Percentiles rank a stretch among this genome's conserved stretches.
phyloP scores from a whole-genome alignment of 345 rosid genomes.

The Camelina sativa region DNA sequence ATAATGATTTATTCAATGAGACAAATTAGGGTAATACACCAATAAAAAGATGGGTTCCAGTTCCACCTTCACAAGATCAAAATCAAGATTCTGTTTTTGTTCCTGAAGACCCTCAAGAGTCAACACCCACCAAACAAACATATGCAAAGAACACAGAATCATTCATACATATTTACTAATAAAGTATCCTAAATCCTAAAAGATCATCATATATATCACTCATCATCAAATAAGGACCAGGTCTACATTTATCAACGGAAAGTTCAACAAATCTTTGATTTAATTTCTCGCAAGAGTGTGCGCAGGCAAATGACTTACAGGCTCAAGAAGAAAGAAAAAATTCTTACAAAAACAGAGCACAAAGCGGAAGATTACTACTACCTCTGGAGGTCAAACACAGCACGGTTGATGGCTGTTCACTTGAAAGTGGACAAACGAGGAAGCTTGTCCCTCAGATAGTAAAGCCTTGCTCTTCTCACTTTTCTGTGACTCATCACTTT shows the following conservation, averaged over 20 bases:
- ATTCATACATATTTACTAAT: too few species aligned
- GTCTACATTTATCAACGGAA: constrained; percentile 15
- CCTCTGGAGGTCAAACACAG: constrained; percentile 18
- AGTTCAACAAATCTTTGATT: constrained; percentile 30
- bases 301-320: constrained; percentile 26
- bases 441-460: constrained; percentile 88
- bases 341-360: constrained; percentile 30
- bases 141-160: too few species aligned
- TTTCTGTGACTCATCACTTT: constrained; percentile 72
- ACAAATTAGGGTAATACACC: background rate
- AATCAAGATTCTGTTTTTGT: too few species aligned
- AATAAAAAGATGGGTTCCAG: background rate
- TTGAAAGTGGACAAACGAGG: constrained; percentile 95
- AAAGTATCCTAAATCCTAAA: too few species aligned
- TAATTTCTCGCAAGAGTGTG: constrained; percentile 35
- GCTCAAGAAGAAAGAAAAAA: background rate
- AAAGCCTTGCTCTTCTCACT: constrained; percentile 91
- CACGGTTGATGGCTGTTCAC: constrained; percentile 43
- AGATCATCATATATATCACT: too few species aligned
- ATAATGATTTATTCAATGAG: background rate
- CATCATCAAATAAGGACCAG: constrained; percentile 18
- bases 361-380: constrained; percentile 4
- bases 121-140: too few species aligned
- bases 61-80: too few species aligned
- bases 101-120: too few species aligned